Evolutionary conservation across 768 basidiomycete genomes (phyloP), one percentile per base, ranked within the genome.

Genomic region (Cystofilobasidium macerans): DNA sequence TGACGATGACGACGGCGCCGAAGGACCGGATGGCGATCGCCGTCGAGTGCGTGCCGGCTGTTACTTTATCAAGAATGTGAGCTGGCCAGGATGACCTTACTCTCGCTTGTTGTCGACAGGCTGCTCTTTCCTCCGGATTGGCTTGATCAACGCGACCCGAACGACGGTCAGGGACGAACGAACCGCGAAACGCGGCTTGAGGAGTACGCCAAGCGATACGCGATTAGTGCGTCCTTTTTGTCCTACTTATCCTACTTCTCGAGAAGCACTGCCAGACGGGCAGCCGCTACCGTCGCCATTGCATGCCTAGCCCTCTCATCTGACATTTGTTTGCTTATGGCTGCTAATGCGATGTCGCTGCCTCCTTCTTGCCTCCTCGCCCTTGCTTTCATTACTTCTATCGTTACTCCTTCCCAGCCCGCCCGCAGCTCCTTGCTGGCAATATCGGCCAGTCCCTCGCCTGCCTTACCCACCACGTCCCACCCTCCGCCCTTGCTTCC

Each of bases 381-480:
- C 57, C 35, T 13, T 26, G 33, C 14, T 26, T 58, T 26, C 36
- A 3, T 4, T n/a, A 9, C 28, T 22, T 32, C 32, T 8, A 56
- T 42, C 12, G n/a, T n/a, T n/a, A 85, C 24, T 76, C 83, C 22
- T 70, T 74, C 6, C 75, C 81, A 9, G 84, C 85, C 1, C 80
- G 79, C 38, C 82, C 81, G 3, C 89, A 88, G 69, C 78, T 76
- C 3, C 73, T 84, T 60, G 67, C 81, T 22, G 88, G 88, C 0
- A 76, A 81, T 32, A 64, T 90, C 20, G 87, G 85, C 14, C 89
- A 91, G 73, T 84, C 86, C 82, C 78, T 77, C 18, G 86, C 88
- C 0, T 84, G 71, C 0, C 69, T 86, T 0, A 85, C 84, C 0
- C 87, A 89, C 72, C 71, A 80, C 61, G 83, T 88, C 51, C 69